A percentile compares a stretch with the other conserved stretches of the same genome.
These are phyloP conservation scores for Ogataea polymorpha DNA, from an alignment of 805 yeast genomes.

Conservation along the genomic window DNA sequence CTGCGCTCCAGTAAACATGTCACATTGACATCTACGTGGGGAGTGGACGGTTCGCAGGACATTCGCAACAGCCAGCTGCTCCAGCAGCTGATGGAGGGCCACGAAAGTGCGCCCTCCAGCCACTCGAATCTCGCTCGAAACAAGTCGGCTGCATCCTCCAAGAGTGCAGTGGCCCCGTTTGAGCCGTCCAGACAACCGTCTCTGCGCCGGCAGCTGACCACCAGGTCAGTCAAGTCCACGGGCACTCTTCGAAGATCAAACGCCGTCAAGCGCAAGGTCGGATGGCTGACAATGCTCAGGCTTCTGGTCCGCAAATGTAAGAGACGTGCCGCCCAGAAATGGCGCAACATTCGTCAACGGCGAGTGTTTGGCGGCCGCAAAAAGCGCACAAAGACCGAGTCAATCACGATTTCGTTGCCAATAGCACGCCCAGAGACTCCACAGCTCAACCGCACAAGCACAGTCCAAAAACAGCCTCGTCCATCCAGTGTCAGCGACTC, in stretches of 20 bases:
- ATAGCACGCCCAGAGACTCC: neutral
- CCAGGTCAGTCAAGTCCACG: neutral
- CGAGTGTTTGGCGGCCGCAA: conserved; percentile 4
- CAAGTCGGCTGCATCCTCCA: no score
- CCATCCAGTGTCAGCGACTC: neutral
- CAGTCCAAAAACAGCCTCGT: neutral
- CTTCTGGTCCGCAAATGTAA: conserved; percentile 14
- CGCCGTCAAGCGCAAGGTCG: conserved; percentile 31
- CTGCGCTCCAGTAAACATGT: conserved; percentile 4
- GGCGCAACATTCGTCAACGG: conserved; percentile 19
- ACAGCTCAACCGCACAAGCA: conserved; percentile 1
- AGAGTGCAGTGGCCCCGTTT: neutral
- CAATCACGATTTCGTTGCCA: neutral
- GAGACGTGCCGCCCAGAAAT: conserved; percentile 13
- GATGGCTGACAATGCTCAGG: conserved; percentile 26
- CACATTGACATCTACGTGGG: conserved; percentile 14
- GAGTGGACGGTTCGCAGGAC: conserved; percentile 7
- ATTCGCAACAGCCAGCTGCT: conserved; percentile 12
- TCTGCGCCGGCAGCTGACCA: conserved; percentile 5
- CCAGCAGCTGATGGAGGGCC: conserved; percentile 10
- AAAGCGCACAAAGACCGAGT: neutral
- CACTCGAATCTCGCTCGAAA: no score
- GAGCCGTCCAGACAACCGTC: neutral
- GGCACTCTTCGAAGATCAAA: conserved; percentile 28
- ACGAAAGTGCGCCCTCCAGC: neutral